Evolutionary conservation across 495 filamentous ascomycete genomes (phyloP), one percentile per base, ranked within the genome.

Genomic region (Collariella sp.): DNA sequence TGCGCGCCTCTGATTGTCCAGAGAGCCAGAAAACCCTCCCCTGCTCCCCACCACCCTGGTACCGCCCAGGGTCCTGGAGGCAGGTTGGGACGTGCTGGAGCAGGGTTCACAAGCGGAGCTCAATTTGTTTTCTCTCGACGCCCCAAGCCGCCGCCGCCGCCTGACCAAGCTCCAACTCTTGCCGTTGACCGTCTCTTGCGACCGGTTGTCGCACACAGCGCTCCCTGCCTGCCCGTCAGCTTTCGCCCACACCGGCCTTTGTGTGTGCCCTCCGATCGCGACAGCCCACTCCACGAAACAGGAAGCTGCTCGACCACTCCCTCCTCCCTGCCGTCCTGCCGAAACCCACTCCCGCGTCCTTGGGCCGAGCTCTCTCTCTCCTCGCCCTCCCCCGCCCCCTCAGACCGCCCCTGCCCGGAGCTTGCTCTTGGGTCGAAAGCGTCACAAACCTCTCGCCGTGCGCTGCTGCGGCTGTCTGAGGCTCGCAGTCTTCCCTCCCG

Each of bases 41-140:
- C 50, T 60, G 57, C 52, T 54, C 59, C 57, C 61, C 61, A 63
- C 47, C 52, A 60, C 49, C 63, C 55, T 52, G 54, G 61, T 46
- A 52, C 52, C 22, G 52, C 46, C 54, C 49, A 24, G 55, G 57
- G 44, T 56, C 53, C 52, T 54, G n/a, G n/a, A n/a, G n/a, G n/a
- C n/a, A n/a, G n/a, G n/a, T n/a, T 56, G 59, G 56, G 62, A 65
- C 56, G 49, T 55, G 54, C 55, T 61, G 39, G 57, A 39, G n/a
- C 60, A 60, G 55, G 50, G 54, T 55, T 61, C 58, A 55, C 23
- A 36, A 45, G 40, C 52, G 33, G 46, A 61, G 24, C 36, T 64
- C 64, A 59, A 62, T 62, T 59, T 56, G 57, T 50, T 48, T 60
- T 59, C 47, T 52, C 23, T 36, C 42, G 53, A 18, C 38, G 51